A percentile compares a stretch with the other conserved stretches of the same genome.
phyloP scores from a whole-genome alignment of 192 early-diverging fungal species.

The Entrophospora sp. region DNA sequence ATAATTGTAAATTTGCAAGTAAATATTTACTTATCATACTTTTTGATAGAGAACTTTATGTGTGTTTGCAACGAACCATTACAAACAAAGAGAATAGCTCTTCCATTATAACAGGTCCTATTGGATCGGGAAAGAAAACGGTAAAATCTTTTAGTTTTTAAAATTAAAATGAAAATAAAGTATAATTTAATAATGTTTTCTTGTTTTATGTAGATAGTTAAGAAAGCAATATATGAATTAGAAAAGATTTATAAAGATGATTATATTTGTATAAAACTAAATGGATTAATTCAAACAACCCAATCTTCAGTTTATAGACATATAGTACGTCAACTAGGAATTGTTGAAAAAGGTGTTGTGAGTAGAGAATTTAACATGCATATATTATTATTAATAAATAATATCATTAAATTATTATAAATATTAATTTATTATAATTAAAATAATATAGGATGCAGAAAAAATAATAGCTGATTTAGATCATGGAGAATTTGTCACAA shows the following conservation, averaged over 20 bases:
- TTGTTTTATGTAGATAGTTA: constrained; percentile 23
- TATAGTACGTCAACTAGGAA: constrained; percentile 71
- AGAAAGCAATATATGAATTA: constrained; percentile 31
- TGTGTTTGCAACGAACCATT: too few relatives aligned
- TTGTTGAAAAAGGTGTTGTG: constrained; percentile 15
- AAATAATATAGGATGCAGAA: constrained; percentile 65
- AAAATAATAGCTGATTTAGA: constrained; percentile 53
- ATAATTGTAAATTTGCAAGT: neutral
- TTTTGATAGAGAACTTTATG: too few relatives aligned
- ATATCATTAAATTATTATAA: constrained; percentile 29
- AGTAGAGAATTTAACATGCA: neutral
- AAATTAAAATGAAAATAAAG: constrained; percentile 1
- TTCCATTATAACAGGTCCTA: too few relatives aligned
- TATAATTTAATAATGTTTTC: neutral
- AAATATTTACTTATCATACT: neutral
- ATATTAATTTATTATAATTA: constrained; percentile 42
- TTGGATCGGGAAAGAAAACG: constrained; percentile 24
- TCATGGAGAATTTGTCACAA: constrained; percentile 37
- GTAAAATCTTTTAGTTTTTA: neutral
- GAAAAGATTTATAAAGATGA: constrained; percentile 25
- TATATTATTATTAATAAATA: constrained; percentile 2
- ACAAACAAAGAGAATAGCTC: too few relatives aligned
- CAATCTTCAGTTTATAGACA: constrained; percentile 74
- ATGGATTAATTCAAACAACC: constrained; percentile 71
- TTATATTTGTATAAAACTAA: constrained; percentile 64